Evolutionary conservation across 2,329 filamentous ascomycete genomes (phyloP), one percentile per base, ranked within the genome.

Genomic region (Calonectria pteridis): DNA sequence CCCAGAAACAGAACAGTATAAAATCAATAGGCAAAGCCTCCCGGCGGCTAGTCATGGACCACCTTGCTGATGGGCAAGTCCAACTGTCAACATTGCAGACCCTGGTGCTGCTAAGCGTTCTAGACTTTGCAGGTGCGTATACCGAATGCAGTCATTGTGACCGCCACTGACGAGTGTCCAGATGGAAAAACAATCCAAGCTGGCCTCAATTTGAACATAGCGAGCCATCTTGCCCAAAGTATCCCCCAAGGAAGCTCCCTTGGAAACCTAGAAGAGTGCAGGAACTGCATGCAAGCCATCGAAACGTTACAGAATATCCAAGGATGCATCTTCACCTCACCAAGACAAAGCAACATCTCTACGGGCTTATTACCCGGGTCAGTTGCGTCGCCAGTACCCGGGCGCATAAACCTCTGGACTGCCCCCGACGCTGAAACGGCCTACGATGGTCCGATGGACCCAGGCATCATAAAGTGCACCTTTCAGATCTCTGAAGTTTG

Each of bases 401-500:
- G 53, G 2, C 53, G 67, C 31, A 62, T 20, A 16, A 69, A 62
- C 31, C 14, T 50, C 26, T 69, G 37, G 53, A 37, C 40, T 26
- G 23, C 26, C 20, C 51, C 28, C 3, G 67, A 69, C 9, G 23
- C 23, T 13, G 29, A 50, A 59, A 14, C 29, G 13, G 26, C 10
- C 18, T 9, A 26, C n/a, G 16, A 43, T 18, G 26, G 43, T 11
- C 40, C 46, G 18, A 70, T 74, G 53, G 79, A 84, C 79, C 72
- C 78, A 72, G 87, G 86, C 3, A 87, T 90, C 28, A 78, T 88
- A 11, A 84, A 85, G 4, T 89, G 88, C 75, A 84, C 85, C 0
- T 75, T 82, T 1, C 85, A 79, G 71, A 79, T 89, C 11, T 87
- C 85, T 59, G 85, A 88, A 68, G 85, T 86, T 1, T 90, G 88